Evolutionary conservation across 1,284 basidiomycete species (phyloP).

Genomic region (Rhodofomes roseus): DNA sequence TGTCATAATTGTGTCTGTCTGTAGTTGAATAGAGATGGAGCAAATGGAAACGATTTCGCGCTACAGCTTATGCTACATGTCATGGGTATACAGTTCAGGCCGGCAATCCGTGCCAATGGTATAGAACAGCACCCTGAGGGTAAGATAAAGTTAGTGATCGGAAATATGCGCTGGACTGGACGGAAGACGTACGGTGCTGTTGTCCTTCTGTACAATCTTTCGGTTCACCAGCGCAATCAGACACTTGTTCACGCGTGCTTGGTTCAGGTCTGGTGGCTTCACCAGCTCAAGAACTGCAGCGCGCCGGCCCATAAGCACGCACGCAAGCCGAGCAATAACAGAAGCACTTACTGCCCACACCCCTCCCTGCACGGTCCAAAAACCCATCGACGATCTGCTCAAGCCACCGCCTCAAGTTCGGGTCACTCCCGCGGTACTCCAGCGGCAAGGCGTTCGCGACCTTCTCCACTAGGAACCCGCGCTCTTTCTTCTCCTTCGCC

Average conservation of each 20-base stretch:
- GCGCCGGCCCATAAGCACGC: background rate
- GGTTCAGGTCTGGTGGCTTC: slow-evolving; percentile 77
- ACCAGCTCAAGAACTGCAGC: slow-evolving; percentile 74
- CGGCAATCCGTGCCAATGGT: slow-evolving; percentile 43
- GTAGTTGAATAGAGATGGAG: background rate
- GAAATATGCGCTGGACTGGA: background rate
- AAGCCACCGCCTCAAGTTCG: slow-evolving; percentile 74
- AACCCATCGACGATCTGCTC: slow-evolving; percentile 73
- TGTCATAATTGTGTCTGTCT: too few species aligned
- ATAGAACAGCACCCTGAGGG: slow-evolving; percentile 43
- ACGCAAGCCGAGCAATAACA: background rate
- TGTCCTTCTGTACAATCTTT: slow-evolving; percentile 82
- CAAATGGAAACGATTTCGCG: background rate
- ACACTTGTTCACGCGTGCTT: slow-evolving; percentile 90
- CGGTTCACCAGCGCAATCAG: slow-evolving; percentile 87
- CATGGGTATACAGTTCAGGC: slow-evolving; percentile 3
- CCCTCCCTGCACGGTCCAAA: slow-evolving; percentile 51
- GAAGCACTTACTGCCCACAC: slow-evolving; percentile 47
- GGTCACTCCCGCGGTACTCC: slow-evolving; percentile 87
- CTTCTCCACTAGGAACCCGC: slow-evolving; percentile 68
- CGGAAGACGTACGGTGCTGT: slow-evolving; percentile 47
- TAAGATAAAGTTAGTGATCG: background rate
- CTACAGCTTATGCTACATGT: background rate
- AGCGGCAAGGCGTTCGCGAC: slow-evolving; percentile 80
- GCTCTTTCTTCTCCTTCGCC: slow-evolving; percentile 80